Evolutionary conservation across 2,329 filamentous ascomycete species (phyloP), one percentile per base, ranked within the genome.

Genomic region (Calonectria pteridis): DNA sequence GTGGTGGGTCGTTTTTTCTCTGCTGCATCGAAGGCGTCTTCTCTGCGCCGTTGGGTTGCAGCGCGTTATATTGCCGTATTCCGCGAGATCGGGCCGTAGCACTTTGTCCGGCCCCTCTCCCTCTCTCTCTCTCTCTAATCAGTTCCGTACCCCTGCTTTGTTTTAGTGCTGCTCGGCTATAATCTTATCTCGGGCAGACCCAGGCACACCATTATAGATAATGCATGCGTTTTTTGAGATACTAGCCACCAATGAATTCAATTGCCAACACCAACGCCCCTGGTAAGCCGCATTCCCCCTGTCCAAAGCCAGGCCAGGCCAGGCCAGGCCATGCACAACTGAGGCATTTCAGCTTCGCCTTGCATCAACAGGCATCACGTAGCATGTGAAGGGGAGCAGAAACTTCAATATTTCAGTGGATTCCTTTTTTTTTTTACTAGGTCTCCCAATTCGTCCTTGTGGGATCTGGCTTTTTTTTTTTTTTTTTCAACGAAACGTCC

Each of bases 291-390:
- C 33, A n/a, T n/a, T 35, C 14, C 31, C 58, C 58, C 58, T 63
- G 35, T 31, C 58, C 23, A 43, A 43, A 20, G 28, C 7, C 43
- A 4, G 18, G n/a, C n/a, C n/a, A n/a, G n/a, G n/a, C n/a, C n/a
- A n/a, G n/a, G n/a, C n/a, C n/a, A n/a, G n/a, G n/a, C n/a, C 20
- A 31, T 64, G 40, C 59, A 49, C 14, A 10, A 31, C 59, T 64
- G 40, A 64, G 59, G 59, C 59, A 64, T 64, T 64, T 49, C 55
- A 62, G 55, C 55, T 62, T 62, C 55, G 18, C 55, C 55, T 40
- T 35, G 23, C 35, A 62, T 62, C 31, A 13, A 31, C 53, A 31
- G 11, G 10, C 53, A 14, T 16, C 18, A 7, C 16, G 31, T 26
- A 23, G 26, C 55, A 62, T 62, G 55, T 62, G 55, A 62, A 62